Evolutionary conservation across 2,329 filamentous ascomycete genomes (phyloP), one percentile per base, ranked within the genome.

Genomic region (Talaromyces piceae): DNA sequence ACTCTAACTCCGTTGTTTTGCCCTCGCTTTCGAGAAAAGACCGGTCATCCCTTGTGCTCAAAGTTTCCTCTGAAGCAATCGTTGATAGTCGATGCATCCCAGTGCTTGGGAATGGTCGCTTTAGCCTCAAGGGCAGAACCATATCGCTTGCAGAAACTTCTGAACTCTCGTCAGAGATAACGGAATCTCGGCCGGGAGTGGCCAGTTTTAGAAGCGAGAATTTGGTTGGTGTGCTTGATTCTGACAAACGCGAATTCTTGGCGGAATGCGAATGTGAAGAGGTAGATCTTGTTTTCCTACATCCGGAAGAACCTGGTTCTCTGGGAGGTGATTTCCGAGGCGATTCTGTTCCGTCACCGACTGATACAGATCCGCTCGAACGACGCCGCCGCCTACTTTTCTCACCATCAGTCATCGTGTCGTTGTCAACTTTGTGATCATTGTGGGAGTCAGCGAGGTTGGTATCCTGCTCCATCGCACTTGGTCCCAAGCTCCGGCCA

Each of bases 11-110:
- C 63, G 6, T 64, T 60, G n/a, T 53, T 56, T 31, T 60, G 54
- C 37, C 62, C 59, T n/a, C 54, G 51, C 31, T 47, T 44, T 12
- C 51, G 30, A 27, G 48, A 54, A 41, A 58, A 46, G 2, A 57
- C 45, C 27, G 58, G 53, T 63, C 60, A 8, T 51, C 59, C 5
- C 56, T 50, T 22, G 69, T 69, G 26, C 66, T 69, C 52, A 78
- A 67, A 1, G 77, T 78, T 41, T 82, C 78, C 11, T 76, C 74
- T 4, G 80, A 82, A 6, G 72, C 76, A 54, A 82, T 82, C 0
- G 80, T 82, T 6, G 80, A 81, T 2, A 83, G 68, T 53, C 72
- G 70, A 57, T 79, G 70, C 41, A 58, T 71, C n/a, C 78, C 77
- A 25, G 74, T 77, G 9, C 71, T 74, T 3, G 79, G 78, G 56